Conservation (phyloP, 2,329 filamentous ascomycete genomes). For the Laburnicola sp. region DNA sequence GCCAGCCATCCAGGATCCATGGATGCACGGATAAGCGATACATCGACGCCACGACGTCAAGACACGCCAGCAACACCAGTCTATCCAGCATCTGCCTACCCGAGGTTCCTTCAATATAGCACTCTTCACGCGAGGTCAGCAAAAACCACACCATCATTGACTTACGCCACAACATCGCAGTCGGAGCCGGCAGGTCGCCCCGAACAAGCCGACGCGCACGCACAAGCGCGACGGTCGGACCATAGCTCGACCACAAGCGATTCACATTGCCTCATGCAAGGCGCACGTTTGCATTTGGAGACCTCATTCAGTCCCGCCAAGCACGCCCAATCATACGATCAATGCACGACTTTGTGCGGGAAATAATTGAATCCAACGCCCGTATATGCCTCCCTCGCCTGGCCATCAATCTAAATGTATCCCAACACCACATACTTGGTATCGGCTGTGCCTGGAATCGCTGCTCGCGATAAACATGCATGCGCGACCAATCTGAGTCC, state of each 20-base stretch:
- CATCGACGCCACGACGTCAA: too few relatives aligned
- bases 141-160: not conserved
- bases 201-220: slow-evolving; percentile 16
- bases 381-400: slow-evolving; percentile 14
- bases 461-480: slow-evolving; percentile 3
- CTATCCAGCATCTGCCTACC: not conserved
- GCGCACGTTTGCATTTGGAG: not conserved
- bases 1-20: too few relatives aligned
- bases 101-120: not conserved
- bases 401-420: slow-evolving; percentile 12
- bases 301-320: slow-evolving; percentile 3
- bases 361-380: slow-evolving; percentile 16
- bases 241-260: slow-evolving; percentile 1
- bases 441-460: slow-evolving; percentile 8
- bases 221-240: slow-evolving; percentile 4
- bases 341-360: slow-evolving; percentile 3
- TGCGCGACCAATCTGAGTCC: slow-evolving; percentile 13
- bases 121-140: not conserved
- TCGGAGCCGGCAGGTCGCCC: slow-evolving; percentile 16
- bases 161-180: slow-evolving; percentile 10
- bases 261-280: not conserved
- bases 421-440: slow-evolving; percentile 14
- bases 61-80: too few relatives aligned
- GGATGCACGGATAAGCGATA: too few relatives aligned
- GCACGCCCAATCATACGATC: slow-evolving; percentile 15